Base-by-base conservation (phyloP, 345 rosid genomes). In the Acer saccharum region DNA sequence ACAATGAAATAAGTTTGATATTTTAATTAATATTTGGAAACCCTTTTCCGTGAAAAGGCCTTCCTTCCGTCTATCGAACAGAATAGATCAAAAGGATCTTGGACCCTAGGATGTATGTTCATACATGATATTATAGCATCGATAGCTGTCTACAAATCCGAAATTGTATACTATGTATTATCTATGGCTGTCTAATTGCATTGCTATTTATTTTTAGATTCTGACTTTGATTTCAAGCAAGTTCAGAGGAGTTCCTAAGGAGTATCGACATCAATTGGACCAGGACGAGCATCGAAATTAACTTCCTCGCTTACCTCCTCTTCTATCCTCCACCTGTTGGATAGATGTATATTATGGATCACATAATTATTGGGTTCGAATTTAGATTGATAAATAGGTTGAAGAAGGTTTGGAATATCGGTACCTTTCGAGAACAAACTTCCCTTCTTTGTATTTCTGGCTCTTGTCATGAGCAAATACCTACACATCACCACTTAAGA, bases 371-470 rank as follows among this genome's bases (percentile, higher is more conserved):
- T 14, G 12, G 39, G 10, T 62, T 9, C 1, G 35, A 9, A 57
- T 74, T 17, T 17, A 10, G 25, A 25, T 61, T 69, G 1, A 25
- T 14, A 50, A 44, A 23, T 8, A 48, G 48, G 17, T 7, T 0
- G 21, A 83, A 21, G 55, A 54, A 35, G 50, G 65, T 61, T 11
- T 21, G 32, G 41, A 20, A 48, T 35, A 58, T n/a, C 63, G 9
- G 63, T 76, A 81, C 90, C 90, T 83, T 77, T 85, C 88, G 32
- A 81, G 86, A 74, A 84, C 89, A 75, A 82, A 82, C 64, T 86
- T 86, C 41, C 87, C 89, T 81, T 87, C 88, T 80, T 87, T 85
- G 84, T 83, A 85, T 41, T 80, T 85, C 27, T 87, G 87, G 77
- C 23, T 60, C 75, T 81, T 73, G 44, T 81, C 90, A 60, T 85